phyloP scores from a whole-genome alignment of 106 monocot species.

The Vanilla planifolia region DNA sequence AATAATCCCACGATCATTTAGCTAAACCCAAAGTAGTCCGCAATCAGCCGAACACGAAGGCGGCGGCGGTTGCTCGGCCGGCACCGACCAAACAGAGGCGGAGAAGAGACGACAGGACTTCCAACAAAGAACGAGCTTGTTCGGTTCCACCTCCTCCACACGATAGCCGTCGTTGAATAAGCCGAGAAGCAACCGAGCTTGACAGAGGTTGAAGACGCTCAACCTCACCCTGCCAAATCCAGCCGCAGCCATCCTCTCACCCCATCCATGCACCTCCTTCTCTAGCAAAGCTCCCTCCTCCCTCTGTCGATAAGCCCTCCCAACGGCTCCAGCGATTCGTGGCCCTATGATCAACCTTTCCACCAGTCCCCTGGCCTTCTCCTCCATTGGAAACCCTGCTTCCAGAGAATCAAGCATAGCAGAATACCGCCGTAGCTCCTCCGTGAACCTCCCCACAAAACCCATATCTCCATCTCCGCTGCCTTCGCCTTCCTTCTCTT shows the following conservation, averaged over 20 bases:
- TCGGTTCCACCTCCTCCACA: slow-evolving; percentile 25
- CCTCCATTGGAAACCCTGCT: slow-evolving; percentile 22
- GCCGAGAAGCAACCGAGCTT: slow-evolving; percentile 32
- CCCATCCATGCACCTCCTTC: slow-evolving; percentile 2
- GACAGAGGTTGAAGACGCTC: slow-evolving; percentile 37
- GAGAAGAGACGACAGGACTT: slow-evolving; percentile 36
- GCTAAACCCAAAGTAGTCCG: too few species aligned
- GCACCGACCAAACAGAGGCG: slow-evolving; percentile 29
- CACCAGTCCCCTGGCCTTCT: slow-evolving; percentile 22
- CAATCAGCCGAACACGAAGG: too few species aligned
- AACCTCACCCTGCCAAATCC: slow-evolving; percentile 20
- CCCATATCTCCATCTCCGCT: neutral
- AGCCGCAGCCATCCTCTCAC: slow-evolving; percentile 23
- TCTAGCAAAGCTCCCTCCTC: neutral
- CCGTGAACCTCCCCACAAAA: slow-evolving; percentile 22
- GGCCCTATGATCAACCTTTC: slow-evolving; percentile 34
- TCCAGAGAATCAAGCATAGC: slow-evolving; percentile 29
- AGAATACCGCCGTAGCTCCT: slow-evolving; percentile 18
- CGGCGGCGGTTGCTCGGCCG: neutral
- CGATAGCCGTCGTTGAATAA: slow-evolving; percentile 34
- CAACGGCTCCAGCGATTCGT: slow-evolving; percentile 17
- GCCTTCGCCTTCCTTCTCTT: slow-evolving; percentile 18
- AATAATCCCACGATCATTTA: too few species aligned
- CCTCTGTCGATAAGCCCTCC: slow-evolving; percentile 4
- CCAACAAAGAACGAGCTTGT: slow-evolving; percentile 37